Base-by-base conservation (phyloP, 495 filamentous ascomycete genomes). In the Penicillium antarcticum region DNA sequence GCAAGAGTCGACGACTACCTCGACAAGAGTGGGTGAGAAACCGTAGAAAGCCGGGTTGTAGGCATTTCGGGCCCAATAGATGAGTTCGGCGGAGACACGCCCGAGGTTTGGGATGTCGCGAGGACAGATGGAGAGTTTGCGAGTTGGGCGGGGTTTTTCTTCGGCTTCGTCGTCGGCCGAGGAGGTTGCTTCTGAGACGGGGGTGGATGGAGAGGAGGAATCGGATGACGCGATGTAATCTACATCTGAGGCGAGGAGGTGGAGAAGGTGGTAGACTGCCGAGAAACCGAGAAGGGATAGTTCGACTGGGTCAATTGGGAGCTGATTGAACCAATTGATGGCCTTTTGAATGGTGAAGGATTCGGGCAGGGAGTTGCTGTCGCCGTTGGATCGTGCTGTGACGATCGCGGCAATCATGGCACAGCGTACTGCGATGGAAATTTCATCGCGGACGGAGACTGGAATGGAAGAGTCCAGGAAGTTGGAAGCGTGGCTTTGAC, bases 371-470 rank as follows among this genome's bases (percentile, higher is more conserved):
- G 10, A 74, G 51, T 59, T 60, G 6, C 53, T 64, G 29, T 73
- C 68, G n/a, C 67, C 64, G 0, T 62, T 61, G 12, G 66, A 62
- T 38, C 68, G 61, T 6, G 70, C 66, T 1, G 65, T 69, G 14
- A 91, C 74, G 34, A 92, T 80, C 10, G 86, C 79, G 11, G 88
- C 82, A 42, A 87, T 86, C 81, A 91, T 92, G 8, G 91, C 89
- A 52, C 90, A 90, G 17, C 85, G 81, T 9, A 95, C 80, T 3
- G 90, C 84, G 52, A 87, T 78, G 13, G 76, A 76, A 18, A 90
- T 80, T 56, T 92, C 89, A 2, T 79, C 75, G 5, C 80, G 74
- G 14, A 83, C 74, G 9, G 73, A 71, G 34, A 77, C 67, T 19
- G 72, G 74, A 2, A 75, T 61, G 3, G 78, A 77, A 1, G 72